These are phyloP conservation scores for Spizellomyces punctatus DNA, from an alignment of 192 early-diverging fungal genomes.

Conservation along the genomic window DNA sequence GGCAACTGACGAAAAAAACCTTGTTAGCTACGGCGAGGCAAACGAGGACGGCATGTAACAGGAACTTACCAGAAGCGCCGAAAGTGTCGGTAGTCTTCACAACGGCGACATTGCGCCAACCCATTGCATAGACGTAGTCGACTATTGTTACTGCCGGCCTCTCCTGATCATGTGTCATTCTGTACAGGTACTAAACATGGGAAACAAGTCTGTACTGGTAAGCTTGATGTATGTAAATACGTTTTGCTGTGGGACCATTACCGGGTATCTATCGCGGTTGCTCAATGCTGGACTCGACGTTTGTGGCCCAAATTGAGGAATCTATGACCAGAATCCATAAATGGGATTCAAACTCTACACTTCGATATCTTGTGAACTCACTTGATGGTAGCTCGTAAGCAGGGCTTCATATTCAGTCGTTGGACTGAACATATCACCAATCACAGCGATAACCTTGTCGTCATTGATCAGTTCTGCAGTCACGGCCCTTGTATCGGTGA, in stretches of 20 bases:
- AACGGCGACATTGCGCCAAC: background rate
- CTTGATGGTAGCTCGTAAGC: background rate
- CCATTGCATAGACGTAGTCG: background rate
- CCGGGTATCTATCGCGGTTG: background rate
- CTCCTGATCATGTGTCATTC: background rate
- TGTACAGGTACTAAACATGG: background rate
- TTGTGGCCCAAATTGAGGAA: background rate
- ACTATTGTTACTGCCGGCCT: background rate
- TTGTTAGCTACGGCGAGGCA: background rate
- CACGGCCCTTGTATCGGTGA: background rate
- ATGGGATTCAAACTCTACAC: background rate
- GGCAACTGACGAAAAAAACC: background rate
- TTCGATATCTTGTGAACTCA: background rate
- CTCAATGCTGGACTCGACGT: background rate
- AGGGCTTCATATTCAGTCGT: background rate
- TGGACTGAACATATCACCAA: background rate
- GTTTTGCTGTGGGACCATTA: background rate
- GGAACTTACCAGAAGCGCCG: background rate
- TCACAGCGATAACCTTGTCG: background rate
- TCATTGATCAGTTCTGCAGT: constrained; percentile 2
- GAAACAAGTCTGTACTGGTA: too few species aligned
- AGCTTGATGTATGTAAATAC: too few species aligned
- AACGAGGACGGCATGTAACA: background rate
- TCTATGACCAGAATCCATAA: background rate
- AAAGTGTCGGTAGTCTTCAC: background rate